Evolutionary conservation across 129 eudicot species (phyloP).

Genomic region (Chrysanthemum lavandulifolium): DNA sequence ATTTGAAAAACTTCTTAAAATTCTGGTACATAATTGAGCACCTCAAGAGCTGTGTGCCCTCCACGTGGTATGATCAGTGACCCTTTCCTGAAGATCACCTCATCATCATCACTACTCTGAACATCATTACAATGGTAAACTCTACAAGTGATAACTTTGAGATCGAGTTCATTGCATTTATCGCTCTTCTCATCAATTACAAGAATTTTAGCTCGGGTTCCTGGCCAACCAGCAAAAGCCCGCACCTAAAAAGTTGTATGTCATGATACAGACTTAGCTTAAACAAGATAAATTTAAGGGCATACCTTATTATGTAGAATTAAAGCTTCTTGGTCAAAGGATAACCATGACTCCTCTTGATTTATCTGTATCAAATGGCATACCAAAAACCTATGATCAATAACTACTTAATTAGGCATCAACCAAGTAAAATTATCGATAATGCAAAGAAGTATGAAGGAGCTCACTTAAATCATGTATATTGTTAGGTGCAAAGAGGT

Average conservation of each 20-base stretch:
- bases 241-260: slow-evolving; percentile 80
- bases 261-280: slow-evolving; percentile 30
- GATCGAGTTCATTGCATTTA: slow-evolving; percentile 45
- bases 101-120: slow-evolving; percentile 45
- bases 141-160: slow-evolving; percentile 76
- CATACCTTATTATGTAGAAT: slow-evolving; percentile 84
- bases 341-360: slow-evolving; percentile 89
- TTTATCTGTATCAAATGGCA: slow-evolving; percentile 50
- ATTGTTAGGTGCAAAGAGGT: background rate
- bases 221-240: slow-evolving; percentile 99
- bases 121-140: slow-evolving; percentile 34
- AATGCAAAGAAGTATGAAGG: background rate
- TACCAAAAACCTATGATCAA: background rate
- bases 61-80: slow-evolving; percentile 76
- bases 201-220: slow-evolving; percentile 77
- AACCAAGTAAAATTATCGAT: background rate
- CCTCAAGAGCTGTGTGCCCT: slow-evolving; percentile 77
- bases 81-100: slow-evolving; percentile 57
- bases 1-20: background rate
- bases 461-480: background rate
- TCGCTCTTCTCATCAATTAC: slow-evolving; percentile 47
- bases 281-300: slow-evolving; percentile 15
- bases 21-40: slow-evolving; percentile 15
- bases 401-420: background rate
- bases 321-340: slow-evolving; percentile 75